Conservation (phyloP, 495 filamentous ascomycete genomes). For the Letharia lupina region DNA sequence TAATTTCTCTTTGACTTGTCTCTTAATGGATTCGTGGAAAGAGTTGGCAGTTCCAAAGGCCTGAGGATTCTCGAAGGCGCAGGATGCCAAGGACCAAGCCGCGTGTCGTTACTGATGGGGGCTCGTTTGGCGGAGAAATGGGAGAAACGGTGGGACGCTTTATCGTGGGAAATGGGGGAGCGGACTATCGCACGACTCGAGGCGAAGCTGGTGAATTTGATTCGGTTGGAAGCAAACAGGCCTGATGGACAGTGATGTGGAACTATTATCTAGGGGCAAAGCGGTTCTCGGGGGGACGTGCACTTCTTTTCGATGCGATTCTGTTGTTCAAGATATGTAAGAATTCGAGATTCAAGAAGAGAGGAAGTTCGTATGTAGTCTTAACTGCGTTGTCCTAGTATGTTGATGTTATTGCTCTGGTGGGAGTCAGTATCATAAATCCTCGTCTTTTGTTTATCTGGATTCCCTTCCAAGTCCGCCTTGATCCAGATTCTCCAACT, state of each 20-base stretch:
- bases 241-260: neutral
- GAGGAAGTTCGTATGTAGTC: neutral
- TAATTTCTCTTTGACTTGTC: neutral
- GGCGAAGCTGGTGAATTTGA: neutral
- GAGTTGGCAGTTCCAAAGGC: neutral
- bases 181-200: neutral
- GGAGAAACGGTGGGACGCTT: neutral
- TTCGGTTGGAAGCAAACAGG: neutral
- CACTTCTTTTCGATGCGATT: neutral
- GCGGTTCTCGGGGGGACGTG: neutral
- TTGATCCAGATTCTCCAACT: neutral
- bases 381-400: neutral
- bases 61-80: neutral
- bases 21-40: neutral
- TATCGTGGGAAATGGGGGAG: neutral
- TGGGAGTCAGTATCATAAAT: no score
- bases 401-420: no score
- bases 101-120: neutral
- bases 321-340: no score
- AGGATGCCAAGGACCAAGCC: neutral
- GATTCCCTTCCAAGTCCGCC: neutral
- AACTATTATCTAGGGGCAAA: neutral
- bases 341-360: neutral
- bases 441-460: neutral
- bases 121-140: neutral